Conservation (phyloP, 305 asterid genomes). For the Plantago lanceolata region DNA sequence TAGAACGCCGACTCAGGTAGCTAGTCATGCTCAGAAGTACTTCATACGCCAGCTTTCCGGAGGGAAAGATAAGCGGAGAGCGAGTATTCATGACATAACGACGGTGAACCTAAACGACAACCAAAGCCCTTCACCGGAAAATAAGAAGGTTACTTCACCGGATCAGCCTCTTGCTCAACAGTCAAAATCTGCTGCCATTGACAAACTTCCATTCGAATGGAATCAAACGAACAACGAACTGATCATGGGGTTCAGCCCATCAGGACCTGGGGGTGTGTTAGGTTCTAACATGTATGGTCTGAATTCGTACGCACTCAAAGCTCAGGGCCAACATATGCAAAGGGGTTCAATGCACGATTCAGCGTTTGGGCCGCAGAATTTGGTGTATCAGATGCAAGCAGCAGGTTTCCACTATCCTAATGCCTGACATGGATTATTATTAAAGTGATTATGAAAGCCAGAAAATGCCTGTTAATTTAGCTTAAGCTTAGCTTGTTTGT, state of each 20-base stretch:
- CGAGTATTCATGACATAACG: conserved; percentile 94
- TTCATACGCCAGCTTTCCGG: conserved; percentile 87
- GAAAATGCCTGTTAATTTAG: conserved; percentile 32
- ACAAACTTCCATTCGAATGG: conserved; percentile 58
- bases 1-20: conserved; percentile 90
- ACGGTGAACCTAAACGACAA: conserved; percentile 58
- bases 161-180: conserved; percentile 31
- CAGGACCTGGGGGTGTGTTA: conserved; percentile 42
- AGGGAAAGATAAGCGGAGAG: conserved; percentile 86
- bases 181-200: conserved; percentile 26
- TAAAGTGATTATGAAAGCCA: neutral
- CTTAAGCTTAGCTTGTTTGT: conserved; percentile 43
- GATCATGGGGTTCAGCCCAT: conserved; percentile 38
- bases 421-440: conserved; percentile 38
- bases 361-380: conserved; percentile 51
- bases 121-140: conserved; percentile 50
- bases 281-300: conserved; percentile 35
- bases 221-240: conserved; percentile 35
- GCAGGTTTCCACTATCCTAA: conserved; percentile 55
- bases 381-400: conserved; percentile 66
- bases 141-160: conserved; percentile 37
- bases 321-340: conserved; percentile 41
- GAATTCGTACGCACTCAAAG: conserved; percentile 38
- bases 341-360: conserved; percentile 47
- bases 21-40: conserved; percentile 93